Evolutionary conservation across 2,329 filamentous ascomycete species (phyloP).

Genomic region (Coniochaeta hoffmannii): DNA sequence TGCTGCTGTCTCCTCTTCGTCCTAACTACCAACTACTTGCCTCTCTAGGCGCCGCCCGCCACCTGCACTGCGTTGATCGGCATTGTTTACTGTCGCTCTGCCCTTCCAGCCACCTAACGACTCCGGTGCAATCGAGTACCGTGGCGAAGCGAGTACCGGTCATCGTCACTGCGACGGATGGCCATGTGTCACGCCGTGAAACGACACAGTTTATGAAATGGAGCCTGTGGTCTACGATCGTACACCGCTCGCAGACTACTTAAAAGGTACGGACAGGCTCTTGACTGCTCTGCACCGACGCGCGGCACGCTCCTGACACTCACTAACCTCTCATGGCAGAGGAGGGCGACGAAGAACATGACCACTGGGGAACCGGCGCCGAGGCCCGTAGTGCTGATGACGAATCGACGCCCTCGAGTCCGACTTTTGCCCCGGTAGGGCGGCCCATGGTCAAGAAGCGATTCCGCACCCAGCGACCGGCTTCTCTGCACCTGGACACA

Average conservation of each 20-base stretch:
- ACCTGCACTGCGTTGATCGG: neutral
- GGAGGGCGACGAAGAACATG: constrained; percentile 41
- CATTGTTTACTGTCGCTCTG: neutral
- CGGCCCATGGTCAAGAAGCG: constrained; percentile 45
- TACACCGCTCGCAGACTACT: constrained; percentile 80
- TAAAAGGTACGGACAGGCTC: constrained; percentile 62
- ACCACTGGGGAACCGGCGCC: constrained; percentile 34
- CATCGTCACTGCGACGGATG: neutral
- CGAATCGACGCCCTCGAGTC: constrained; percentile 39
- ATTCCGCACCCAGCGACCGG: constrained; percentile 41
- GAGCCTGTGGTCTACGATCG: constrained; percentile 82
- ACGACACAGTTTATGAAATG: constrained; percentile 41
- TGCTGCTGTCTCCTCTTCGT: neutral
- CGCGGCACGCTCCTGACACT: constrained; percentile 9
- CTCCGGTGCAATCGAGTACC: neutral
- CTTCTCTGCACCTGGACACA: constrained; percentile 34
- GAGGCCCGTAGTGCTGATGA: constrained; percentile 21
- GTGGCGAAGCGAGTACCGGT: neutral
- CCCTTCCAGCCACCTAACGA: neutral
- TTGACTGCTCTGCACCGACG: constrained; percentile 15
- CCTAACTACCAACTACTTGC: neutral
- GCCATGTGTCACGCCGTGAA: constrained; percentile 1
- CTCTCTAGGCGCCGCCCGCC: neutral
- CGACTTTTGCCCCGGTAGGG: constrained; percentile 50
- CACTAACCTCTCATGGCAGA: constrained; percentile 23